These are phyloP conservation scores for Hawksworthiomyces lignivorus DNA, from an alignment of 2,329 filamentous ascomycete genomes.

Conservation along the genomic window DNA sequence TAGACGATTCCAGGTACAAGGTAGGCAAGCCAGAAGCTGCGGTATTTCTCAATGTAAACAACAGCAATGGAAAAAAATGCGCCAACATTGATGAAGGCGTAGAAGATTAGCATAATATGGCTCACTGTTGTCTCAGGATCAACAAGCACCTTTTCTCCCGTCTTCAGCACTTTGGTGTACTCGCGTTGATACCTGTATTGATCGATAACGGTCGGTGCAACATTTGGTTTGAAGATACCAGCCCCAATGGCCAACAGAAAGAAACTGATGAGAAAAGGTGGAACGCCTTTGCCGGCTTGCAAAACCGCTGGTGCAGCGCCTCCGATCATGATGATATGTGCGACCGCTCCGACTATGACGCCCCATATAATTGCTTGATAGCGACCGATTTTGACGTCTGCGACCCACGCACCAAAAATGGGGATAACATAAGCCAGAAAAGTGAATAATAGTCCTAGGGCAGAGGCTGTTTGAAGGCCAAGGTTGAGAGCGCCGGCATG, in stretches of 20 bases:
- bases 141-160: conserved; percentile 37
- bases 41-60: conserved; percentile 68
- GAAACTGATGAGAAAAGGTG: conserved; percentile 53
- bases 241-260: conserved; percentile 61
- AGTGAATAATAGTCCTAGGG: conserved; percentile 35
- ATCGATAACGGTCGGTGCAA: conserved; percentile 35
- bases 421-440: conserved; percentile 43
- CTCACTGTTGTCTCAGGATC: conserved; percentile 36
- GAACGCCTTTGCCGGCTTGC: conserved; percentile 41
- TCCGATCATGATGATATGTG: conserved; percentile 56
- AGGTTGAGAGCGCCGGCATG: not conserved
- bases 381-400: conserved; percentile 59
- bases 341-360: conserved; percentile 50
- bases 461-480: conserved; percentile 32
- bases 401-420: conserved; percentile 45
- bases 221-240: conserved; percentile 62
- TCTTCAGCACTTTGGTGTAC: conserved; percentile 33
- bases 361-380: conserved; percentile 56
- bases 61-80: conserved; percentile 53
- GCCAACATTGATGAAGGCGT: conserved; percentile 61
- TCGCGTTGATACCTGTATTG: conserved; percentile 33
- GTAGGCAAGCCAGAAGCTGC: conserved; percentile 68
- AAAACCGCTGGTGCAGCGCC: conserved; percentile 56
- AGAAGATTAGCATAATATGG: conserved; percentile 46
- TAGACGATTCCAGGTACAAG: conserved; percentile 44